These are phyloP conservation scores for Penicillium fimorum DNA, from an alignment of 495 filamentous ascomycete genomes.

Conservation along the genomic window DNA sequence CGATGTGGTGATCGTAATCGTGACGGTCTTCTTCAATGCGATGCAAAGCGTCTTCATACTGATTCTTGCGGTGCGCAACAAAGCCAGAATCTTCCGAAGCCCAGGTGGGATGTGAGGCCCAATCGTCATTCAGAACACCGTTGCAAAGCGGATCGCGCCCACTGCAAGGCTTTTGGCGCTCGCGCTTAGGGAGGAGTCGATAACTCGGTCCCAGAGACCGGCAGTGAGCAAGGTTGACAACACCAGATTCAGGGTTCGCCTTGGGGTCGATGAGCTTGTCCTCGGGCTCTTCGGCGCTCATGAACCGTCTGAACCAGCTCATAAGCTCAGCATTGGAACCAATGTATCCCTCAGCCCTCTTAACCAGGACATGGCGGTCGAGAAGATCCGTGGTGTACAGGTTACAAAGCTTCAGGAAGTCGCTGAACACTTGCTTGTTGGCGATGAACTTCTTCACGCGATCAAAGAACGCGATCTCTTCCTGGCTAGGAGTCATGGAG, in stretches of 20 bases:
- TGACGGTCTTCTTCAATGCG: slow-evolving; percentile 97
- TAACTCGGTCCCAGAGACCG: slow-evolving; percentile 93
- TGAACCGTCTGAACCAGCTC: slow-evolving; percentile 77
- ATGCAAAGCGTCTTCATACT: slow-evolving; percentile 87
- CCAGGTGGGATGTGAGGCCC: slow-evolving; percentile 99
- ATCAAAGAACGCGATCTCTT: slow-evolving; percentile 92
- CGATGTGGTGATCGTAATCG: slow-evolving; percentile 98
- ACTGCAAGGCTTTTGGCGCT: slow-evolving; percentile 82
- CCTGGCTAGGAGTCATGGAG: slow-evolving; percentile 57
- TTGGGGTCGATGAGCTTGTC: slow-evolving; percentile 79
- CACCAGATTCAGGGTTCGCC: slow-evolving; percentile 66
- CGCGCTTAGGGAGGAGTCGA: slow-evolving; percentile 82
- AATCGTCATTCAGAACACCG: slow-evolving; percentile 91
- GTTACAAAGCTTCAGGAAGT: slow-evolving; percentile 95
- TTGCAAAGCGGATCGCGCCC: slow-evolving; percentile 93
- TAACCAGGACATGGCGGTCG: slow-evolving; percentile 72
- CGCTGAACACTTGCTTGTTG: slow-evolving; percentile 86
- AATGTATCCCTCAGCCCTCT: slow-evolving; percentile 81
- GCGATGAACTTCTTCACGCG: slow-evolving; percentile 93
- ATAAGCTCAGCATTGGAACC: slow-evolving; percentile 84
- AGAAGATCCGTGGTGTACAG: slow-evolving; percentile 89
- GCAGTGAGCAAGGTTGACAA: slow-evolving; percentile 89
- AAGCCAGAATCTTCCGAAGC: slow-evolving; percentile 98
- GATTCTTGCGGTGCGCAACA: slow-evolving; percentile 95
- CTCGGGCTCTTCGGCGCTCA: slow-evolving; percentile 63